phyloP scores from a whole-genome alignment of 177 flowering plant species.

The Viscum album region DNA sequence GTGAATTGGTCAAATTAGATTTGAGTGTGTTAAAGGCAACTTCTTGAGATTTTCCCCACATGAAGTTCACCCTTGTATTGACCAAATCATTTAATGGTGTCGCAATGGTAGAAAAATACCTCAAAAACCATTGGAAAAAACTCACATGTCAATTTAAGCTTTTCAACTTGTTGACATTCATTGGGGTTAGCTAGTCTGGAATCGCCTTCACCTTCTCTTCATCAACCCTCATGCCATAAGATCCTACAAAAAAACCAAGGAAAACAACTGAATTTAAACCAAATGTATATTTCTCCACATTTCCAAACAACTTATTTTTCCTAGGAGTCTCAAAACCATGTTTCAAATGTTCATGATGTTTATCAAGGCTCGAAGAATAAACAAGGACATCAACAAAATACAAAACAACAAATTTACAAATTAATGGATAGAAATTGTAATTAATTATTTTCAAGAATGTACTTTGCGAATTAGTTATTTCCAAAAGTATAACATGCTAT shows the following conservation, averaged over 20 bases:
- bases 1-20: neutral
- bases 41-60: neutral
- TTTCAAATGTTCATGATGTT: neutral
- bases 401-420: neutral
- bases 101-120: neutral
- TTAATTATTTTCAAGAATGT: neutral
- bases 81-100: neutral
- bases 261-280: neutral
- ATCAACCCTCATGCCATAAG: neutral
- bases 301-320: neutral
- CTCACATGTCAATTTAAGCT: neutral
- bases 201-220: neutral
- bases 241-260: neutral
- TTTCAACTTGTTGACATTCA: neutral
- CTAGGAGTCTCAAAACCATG: neutral
- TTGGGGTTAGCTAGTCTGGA: neutral
- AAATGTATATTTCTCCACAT: neutral
- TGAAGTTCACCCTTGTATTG: neutral
- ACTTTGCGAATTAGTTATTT: neutral
- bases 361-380: neutral
- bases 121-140: neutral
- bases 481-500: neutral
- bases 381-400: neutral
- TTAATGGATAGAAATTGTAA: neutral
- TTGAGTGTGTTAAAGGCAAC: neutral